Conservation (phyloP, 768 basidiomycete species). For the Phlebiopsis gigantea region DNA sequence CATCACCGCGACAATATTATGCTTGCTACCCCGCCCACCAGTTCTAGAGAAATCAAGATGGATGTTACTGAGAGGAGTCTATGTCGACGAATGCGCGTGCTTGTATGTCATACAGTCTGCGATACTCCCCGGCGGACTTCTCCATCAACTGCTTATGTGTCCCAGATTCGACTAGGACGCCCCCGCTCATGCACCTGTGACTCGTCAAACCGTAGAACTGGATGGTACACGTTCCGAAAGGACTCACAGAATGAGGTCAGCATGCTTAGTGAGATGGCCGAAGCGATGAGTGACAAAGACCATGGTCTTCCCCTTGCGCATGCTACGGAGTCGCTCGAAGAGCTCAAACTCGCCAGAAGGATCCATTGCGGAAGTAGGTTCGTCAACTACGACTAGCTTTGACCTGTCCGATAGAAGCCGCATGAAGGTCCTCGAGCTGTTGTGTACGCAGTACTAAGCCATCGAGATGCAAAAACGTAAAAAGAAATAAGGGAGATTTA, state of each 20-base stretch:
- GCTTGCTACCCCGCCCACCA: no score
- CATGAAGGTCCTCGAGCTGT: conserved; percentile 36
- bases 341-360: conserved; percentile 47
- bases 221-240: not conserved
- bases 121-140: conserved; percentile 28
- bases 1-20: no score
- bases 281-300: conserved; percentile 56
- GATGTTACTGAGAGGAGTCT: no score
- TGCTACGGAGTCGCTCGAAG: conserved; percentile 32
- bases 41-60: no score
- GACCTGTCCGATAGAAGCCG: conserved; percentile 32
- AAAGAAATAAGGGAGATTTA: not conserved
- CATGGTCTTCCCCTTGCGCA: conserved; percentile 44
- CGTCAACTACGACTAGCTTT: conserved; percentile 49
- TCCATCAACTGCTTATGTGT: conserved; percentile 29
- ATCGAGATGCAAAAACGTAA: no score
- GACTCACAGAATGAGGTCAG: conserved; percentile 48
- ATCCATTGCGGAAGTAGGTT: conserved; percentile 55
- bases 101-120: conserved; percentile 25
- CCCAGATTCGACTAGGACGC: conserved; percentile 27
- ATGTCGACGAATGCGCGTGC: conserved; percentile 6
- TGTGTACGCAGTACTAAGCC: not conserved
- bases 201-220: no score
- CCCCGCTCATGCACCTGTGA: conserved; percentile 32
- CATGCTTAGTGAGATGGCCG: conserved; percentile 39